Evolutionary conservation across 2,329 filamentous ascomycete genomes (phyloP), one percentile per base, ranked within the genome.

Genomic region (Coleophoma crateriformis): DNA sequence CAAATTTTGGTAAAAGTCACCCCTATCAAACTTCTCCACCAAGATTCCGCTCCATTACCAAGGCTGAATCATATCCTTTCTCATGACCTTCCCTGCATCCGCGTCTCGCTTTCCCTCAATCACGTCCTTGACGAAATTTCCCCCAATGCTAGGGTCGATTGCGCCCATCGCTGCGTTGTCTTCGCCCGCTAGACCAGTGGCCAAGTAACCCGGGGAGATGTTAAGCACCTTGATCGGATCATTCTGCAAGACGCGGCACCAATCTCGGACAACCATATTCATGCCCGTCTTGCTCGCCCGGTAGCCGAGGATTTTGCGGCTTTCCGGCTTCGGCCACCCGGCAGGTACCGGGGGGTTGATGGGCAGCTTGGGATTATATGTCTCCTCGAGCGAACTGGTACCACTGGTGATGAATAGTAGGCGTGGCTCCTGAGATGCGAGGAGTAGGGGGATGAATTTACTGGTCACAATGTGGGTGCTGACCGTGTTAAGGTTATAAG

Each of bases 141-240:
- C 72, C 4, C 67, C 70, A n/a, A 67, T 37, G 32, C 64, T 58
- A 0, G 64, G 61, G 51, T 74, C 60, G 10, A 61, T 51, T 4
- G 66, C 65, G 0, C 66, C 65, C 45, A 59, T 49, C 49, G 54
- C 60, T 43, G 64, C 52, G 6, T 52, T 44, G 6, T 57, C 49
- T 6, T 53, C 56, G 7, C 47, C 47, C 2, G 53, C 50, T 1
- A 79, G 54, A 0, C 68, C 67, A 0, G 76, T 80, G 0, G 71
- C 75, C 40, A 79, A 56, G 43, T 71, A 68, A 0, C 76, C 77
- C 0, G 76, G 77, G 6, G 67, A 71, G n/a, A 79, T 59, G 32
- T 60, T 58, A 64, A 67, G 79, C 0, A 75, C 71, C 58, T 75
- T 77, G 5, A 79, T 73, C 0, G 74, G 74, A 39, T 81, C 77